Evolutionary conservation across 2,329 filamentous ascomycete genomes (phyloP), one percentile per base, ranked within the genome.

Genomic region (Beauveria medogensis): DNA sequence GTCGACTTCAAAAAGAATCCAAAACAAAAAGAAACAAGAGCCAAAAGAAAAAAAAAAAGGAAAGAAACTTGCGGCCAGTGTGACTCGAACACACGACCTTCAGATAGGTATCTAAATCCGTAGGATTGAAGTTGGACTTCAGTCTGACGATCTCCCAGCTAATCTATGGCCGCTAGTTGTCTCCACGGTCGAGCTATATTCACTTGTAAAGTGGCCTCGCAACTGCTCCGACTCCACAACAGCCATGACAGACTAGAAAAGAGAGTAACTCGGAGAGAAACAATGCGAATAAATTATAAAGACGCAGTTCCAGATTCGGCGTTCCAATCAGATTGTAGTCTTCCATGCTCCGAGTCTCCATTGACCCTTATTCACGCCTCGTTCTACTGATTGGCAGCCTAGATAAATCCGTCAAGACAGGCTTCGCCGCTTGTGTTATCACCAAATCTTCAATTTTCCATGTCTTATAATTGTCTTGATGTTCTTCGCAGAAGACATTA

Each of bases 91-190:
- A 67, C 66, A 67, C 66, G 66, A 67, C 66, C 66, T 68, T 67
- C 66, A 68, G 66, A 68, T 68, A 68, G 63, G 65, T 52, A 65
- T 66, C 55, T 47, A 58, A 58, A 26, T 58, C 65, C 66, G 65
- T 65, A 65, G 65, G 66, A 68, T 66, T 68, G 66, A 68, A 67
- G 66, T 67, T 66, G 53, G 5, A 62, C 66, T 68, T 68, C 66
- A 67, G 66, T 68, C 66, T 68, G 66, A 68, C 66, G 66, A 67
- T 68, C 66, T 68, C 66, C 66, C 66, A 68, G 66, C 66, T 68
- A 66, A 68, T 67, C 66, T 51, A 51, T 51, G 47, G 47, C 47
- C 47, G 47, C 47, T 34, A 51, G 47, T 51, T 51, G 47, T 51
- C 26, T 34, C 47, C 47, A 28, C 47, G 30, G 24, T 18, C 26